Percentiles rank a stretch among this genome's conserved stretches.
Conservation (phyloP, 306 rosid genomes). For the Dicorynia guianensis region DNA sequence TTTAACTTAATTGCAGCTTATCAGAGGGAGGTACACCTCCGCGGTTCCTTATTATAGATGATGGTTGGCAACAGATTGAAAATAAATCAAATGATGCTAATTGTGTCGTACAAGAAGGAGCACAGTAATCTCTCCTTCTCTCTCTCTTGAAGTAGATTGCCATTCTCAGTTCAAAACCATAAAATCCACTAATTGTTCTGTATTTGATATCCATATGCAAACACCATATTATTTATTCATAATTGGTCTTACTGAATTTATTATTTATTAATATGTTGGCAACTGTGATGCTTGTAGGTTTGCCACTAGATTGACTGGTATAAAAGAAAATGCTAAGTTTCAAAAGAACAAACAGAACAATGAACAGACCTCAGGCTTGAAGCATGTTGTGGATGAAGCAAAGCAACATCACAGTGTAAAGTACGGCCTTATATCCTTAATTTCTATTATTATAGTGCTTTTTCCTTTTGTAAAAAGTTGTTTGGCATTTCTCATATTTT, state of each 20-base stretch:
- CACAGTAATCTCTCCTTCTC: conserved; percentile 72
- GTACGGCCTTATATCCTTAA: conserved; percentile 51
- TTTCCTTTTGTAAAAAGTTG: background rate
- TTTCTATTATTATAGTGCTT: background rate
- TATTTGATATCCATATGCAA: background rate
- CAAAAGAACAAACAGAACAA: conserved; percentile 61
- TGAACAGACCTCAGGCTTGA: conserved; percentile 75
- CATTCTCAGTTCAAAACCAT: background rate
- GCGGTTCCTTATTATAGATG: conserved; percentile 86
- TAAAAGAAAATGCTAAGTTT: conserved; percentile 84
- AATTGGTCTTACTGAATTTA: conserved; percentile 18
- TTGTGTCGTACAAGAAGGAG: conserved; percentile 87
- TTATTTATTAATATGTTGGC: conserved; percentile 31
- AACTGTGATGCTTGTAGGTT: conserved; percentile 62
- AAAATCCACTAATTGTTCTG: background rate
- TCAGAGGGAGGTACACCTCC: conserved; percentile 90
- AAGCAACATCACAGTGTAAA: conserved; percentile 86
- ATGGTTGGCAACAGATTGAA: conserved; percentile 99
- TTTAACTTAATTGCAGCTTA: conserved; percentile 63
- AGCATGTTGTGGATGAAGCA: conserved; percentile 80
- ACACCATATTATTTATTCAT: background rate
- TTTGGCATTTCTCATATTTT: background rate
- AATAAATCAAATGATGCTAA: conserved; percentile 60
- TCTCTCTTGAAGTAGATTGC: background rate
- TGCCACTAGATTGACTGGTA: conserved; percentile 87